These are phyloP conservation scores for Sarocladium oryzae DNA, from an alignment of 2,329 filamentous ascomycete genomes.

Conservation along the genomic window DNA sequence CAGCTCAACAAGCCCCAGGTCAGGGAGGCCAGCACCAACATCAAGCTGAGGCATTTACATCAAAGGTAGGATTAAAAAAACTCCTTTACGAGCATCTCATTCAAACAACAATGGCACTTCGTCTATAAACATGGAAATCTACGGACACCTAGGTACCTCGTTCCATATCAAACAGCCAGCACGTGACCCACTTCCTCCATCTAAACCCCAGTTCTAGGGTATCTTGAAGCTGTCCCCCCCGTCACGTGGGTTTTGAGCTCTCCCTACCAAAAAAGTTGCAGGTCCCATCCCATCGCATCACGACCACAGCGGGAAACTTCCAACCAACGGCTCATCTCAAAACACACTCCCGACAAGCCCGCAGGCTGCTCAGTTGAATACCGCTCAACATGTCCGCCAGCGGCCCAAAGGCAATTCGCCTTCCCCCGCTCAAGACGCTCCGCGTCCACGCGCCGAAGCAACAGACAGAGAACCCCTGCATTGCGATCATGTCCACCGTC, in stretches of 20 bases:
- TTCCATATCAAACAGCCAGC: too few species aligned
- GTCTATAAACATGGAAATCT: too few species aligned
- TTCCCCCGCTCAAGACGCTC: constrained; percentile 49
- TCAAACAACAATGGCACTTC: too few species aligned
- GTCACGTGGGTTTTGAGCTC: neutral
- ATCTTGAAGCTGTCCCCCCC: neutral
- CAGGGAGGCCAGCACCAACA: too few species aligned
- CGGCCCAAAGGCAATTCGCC: constrained; percentile 45
- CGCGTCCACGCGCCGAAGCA: constrained; percentile 49
- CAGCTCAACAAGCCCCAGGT: too few species aligned
- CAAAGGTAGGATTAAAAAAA: too few species aligned
- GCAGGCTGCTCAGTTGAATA: too few species aligned
- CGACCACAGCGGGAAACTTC: constrained; percentile 26
- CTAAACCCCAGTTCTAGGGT: neutral
- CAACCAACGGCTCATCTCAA: neutral
- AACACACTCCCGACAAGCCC: too few species aligned
- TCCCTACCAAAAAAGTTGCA: constrained; percentile 9
- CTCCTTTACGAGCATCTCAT: too few species aligned
- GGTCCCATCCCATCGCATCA: too few species aligned
- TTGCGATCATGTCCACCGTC: constrained; percentile 51
- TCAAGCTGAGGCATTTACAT: too few species aligned
- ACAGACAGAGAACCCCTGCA: constrained; percentile 44
- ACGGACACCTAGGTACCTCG: too few species aligned
- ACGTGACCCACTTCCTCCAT: constrained; percentile 7
- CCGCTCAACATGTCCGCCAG: constrained; percentile 33